These are phyloP conservation scores for Brassica incana DNA, from an alignment of 345 rosid species.

Conservation along the genomic window DNA sequence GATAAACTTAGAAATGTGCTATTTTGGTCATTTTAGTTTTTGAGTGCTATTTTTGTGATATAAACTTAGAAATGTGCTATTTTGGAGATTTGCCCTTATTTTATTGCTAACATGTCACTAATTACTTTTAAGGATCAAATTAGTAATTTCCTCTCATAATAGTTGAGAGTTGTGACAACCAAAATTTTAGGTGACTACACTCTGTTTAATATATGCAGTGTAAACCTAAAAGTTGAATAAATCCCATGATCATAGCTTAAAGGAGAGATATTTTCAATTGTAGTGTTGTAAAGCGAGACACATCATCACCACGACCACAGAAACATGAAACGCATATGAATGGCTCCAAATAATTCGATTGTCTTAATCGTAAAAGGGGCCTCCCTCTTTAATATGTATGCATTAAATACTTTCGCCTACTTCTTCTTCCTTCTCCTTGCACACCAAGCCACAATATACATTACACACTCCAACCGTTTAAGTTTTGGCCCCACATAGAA, in stretches of 20 bases:
- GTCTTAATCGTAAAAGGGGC: constrained; percentile 15
- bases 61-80: too few relatives aligned
- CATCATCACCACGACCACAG: constrained; percentile 31
- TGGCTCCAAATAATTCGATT: constrained; percentile 35
- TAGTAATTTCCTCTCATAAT: background rate
- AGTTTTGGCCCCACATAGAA: constrained; percentile 6
- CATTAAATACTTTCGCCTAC: constrained; percentile 29
- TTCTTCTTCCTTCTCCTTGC: constrained; percentile 22
- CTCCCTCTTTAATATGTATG: constrained; percentile 27
- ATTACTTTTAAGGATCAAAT: background rate
- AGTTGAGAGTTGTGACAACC: background rate
- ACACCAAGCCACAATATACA: constrained; percentile 31
- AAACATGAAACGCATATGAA: constrained; percentile 41
- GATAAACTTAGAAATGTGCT: too few relatives aligned
- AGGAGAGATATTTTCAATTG: constrained; percentile 27
- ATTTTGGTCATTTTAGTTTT: too few relatives aligned
- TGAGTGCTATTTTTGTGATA: too few relatives aligned
- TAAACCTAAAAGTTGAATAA: background rate
- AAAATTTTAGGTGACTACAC: background rate
- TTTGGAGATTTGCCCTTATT: too few relatives aligned
- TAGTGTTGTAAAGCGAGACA: constrained; percentile 22
- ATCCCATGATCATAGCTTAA: constrained; percentile 7
- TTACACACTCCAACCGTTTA: constrained; percentile 17
- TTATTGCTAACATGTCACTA: too few relatives aligned
- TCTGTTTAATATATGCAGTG: background rate